These are phyloP conservation scores for Nematocida displodere DNA, from an alignment of 371 early-diverging fungal species.

Conservation along the genomic window DNA sequence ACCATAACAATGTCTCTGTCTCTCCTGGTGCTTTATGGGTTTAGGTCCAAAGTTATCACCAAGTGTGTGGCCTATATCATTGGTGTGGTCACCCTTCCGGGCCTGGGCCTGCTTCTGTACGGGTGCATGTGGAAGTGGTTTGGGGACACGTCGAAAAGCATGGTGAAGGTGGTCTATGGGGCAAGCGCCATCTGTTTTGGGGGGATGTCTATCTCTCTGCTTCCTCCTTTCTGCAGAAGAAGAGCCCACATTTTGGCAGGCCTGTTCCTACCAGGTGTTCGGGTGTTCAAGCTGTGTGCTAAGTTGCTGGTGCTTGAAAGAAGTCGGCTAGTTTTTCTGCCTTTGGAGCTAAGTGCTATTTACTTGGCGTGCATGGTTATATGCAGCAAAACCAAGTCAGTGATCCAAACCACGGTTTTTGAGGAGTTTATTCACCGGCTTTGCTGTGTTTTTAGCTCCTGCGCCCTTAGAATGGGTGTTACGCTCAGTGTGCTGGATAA, in stretches of 20 bases:
- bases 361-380: background rate
- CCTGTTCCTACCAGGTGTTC: conserved; percentile 13
- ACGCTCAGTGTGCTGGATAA: background rate
- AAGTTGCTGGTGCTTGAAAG: background rate
- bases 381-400: background rate
- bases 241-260: conserved; percentile 34
- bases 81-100: conserved; percentile 29
- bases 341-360: background rate
- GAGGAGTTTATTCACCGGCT: background rate
- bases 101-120: background rate
- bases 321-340: background rate
- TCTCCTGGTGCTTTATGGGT: background rate
- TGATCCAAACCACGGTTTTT: background rate
- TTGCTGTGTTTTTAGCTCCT: background rate
- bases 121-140: background rate
- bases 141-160: background rate
- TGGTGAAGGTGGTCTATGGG: conserved; percentile 1
- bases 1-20: background rate
- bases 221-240: conserved; percentile 47
- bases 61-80: conserved; percentile 31
- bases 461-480: background rate
- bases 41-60: conserved; percentile 17
- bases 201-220: conserved; percentile 23
- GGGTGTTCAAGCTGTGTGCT: conserved; percentile 5
- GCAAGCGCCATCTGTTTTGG: background rate